Conservation (phyloP, 305 asterid genomes). For the Plantago lanceolata region DNA sequence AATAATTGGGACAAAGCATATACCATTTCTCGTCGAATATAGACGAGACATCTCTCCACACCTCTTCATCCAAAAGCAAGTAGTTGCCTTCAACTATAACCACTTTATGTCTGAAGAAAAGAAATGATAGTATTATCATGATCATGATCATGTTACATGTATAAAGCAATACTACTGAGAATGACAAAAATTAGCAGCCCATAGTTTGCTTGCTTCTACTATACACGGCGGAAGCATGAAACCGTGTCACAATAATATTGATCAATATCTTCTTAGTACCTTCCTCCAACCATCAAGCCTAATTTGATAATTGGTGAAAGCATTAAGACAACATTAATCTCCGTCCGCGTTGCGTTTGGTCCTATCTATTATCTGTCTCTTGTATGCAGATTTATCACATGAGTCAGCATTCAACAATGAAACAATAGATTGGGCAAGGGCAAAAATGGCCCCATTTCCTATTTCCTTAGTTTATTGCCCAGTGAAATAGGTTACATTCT, state of each 20-base stretch:
- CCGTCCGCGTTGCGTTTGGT: not conserved
- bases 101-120: conserved; percentile 74
- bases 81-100: conserved; percentile 92
- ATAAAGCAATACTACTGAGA: not conserved
- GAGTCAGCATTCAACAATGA: not conserved
- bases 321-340: conserved; percentile 12
- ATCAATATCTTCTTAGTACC: conserved; percentile 4
- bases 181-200: conserved; percentile 16
- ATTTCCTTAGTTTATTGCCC: not conserved
- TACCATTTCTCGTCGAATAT: conserved; percentile 90
- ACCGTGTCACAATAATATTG: conserved; percentile 13
- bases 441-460: not conserved
- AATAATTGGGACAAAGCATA: conserved; percentile 1
- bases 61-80: conserved; percentile 67
- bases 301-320: not conserved
- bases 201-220: conserved; percentile 14
- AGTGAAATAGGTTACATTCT: not conserved
- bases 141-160: too few species aligned
- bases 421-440: not conserved
- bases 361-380: not conserved
- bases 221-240: conserved; percentile 18
- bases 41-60: conserved; percentile 75
- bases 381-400: not conserved
- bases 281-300: conserved; percentile 11
- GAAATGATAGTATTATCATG: conserved; percentile 15